Evolutionary conservation across 169 alveolate species (phyloP), one percentile per base, ranked within the genome.

Genomic region (Cryptosporidium ubiquitum): DNA sequence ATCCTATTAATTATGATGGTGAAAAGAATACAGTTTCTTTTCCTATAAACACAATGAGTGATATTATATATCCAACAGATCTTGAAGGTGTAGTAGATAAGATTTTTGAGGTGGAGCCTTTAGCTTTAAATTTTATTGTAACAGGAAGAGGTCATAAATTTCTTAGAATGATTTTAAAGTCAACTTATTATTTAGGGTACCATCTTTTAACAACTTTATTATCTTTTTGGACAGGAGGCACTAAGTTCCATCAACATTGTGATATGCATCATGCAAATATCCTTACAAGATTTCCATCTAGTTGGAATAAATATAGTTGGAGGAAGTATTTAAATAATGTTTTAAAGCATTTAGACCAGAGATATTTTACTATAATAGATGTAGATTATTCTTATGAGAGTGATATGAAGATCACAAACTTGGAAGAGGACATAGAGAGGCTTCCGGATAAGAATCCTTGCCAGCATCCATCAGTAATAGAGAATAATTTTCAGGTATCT

Each of bases 361-460:
- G 42, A 33, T 39, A 79, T 35, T 79, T 58, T 47, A 20, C 75
- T 4, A 39, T 79, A 14, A 58, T 79, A 18, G 89, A 79, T 33
- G 40, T 79, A 7, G 89, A 79, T 47, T 64, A 12, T 29, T 79
- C 89, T 14, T 79, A 79, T 49, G 89, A 79, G 35, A 61, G 79
- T 33, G 89, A 79, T 1, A 60, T 61, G 58, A 64, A 79, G 35
- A 66, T 79, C 20, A 60, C 73, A 5, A 66, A 79, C 47, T 14
- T 79, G 52, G 29, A 31, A 7, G 64, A 52, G 33, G 89, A 79
- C 44, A 29, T 79, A 3, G 61, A 60, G 33, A 58, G 35, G 37
- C 64, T 79, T 23, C 85, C 85, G 9, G 85, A 73, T 26, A 52
- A 58, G 68, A 49, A 73, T n/a, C 85, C 85, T 3, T 73, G 85